Base-by-base conservation (phyloP, 805 yeast genomes). In the Starmerella riodocensis region DNA sequence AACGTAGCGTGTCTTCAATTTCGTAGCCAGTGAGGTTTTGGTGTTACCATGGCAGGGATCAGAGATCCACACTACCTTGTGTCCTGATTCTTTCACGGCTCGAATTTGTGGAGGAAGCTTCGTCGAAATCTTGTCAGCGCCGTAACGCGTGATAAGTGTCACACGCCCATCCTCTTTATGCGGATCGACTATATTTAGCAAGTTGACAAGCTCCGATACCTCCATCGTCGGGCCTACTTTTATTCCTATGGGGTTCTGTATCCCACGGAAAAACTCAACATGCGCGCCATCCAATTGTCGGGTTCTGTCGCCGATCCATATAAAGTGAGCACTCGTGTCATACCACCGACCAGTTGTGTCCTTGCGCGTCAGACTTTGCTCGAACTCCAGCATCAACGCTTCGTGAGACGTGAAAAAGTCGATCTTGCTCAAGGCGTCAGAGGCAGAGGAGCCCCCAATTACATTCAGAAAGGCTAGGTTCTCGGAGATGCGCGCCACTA, bases 31-130 rank as follows among this genome's bases (percentile, higher is more conserved):
- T 3, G 65, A 57, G 4, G 58, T 53, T 45, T 63, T 60, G 26
- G 68, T 63, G 47, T 63, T 63, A 4, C 68, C 68, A 33, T 63
- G 68, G 53, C 68, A 64, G 2, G 68, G 68, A 42, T 63, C 68
- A 14, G 61, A 60, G 41, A 64, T 59, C 68, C 68, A 63, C 17
- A 64, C 69, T 4, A 60, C 64, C 41, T 53, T 54, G 51, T 63
- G 68, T 6, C 57, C 57, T 1, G 66, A 53, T 19, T 45, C 37
- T 40, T 54, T 47, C 9, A 63, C 67, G 1, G 67, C 67, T 36
- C 46, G 32, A 34, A 63, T 63, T 28, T 63, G 68, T 4, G 49
- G 50, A 1, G 67, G 67, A n/a, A 63, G 57, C 39, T 54, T 42
- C 12, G 48, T 50, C 29, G 46, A 50, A 31, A 63, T 57, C 45